Base-by-base conservation (phyloP, 148 eudicot species). In the Heliamphora exappendiculata region DNA sequence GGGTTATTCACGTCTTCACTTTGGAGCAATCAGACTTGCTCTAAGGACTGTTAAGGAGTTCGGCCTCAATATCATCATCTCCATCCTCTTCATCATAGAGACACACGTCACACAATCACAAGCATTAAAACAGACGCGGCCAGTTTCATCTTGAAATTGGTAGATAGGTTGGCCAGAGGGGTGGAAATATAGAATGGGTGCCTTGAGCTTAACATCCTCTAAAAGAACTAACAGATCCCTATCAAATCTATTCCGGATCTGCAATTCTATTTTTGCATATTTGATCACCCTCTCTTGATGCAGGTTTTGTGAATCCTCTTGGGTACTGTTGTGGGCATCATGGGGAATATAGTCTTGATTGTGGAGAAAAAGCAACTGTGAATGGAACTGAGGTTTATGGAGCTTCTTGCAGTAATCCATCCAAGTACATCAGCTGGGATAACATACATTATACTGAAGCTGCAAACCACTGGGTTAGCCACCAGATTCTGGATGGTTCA, bases 391-490 rank as follows among this genome's bases (percentile, higher is more conserved):
- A 33, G 41, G 78, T 60, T 67, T 31, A 36, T 74, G 81, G 78
- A 24, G 73, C 42, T 60, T 59, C 78, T n/a, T 83, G 86, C 76
- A 65, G 54, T 9, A 73, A 80, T 3, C 86, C 86, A 19, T 62
- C 65, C 49, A 42, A 71, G 33, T 78, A 73, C 69, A 77, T 83
- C 8, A 80, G 78, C 73, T 83, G 86, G 86, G 91, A 88, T 53
- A 76, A 81, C 12, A 78, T 88, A 34, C 91, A 88, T 76, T 86
- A 84, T 50, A 72, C 87, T 22, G 84, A 89, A 57, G 86, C 92
- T 71, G 92, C 92, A 31, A 89, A 85, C 75, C 76, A 80, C 20
- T 89, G 89, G 92, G 34, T 89, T 31, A 75, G 86, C n/a, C 47
- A 75, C 49, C 78, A 34, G 22, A 78, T 86, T 19, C 20, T 81